Evolutionary conservation across 768 basidiomycete species (phyloP).

Genomic region (Amanita subjunquillea): DNA sequence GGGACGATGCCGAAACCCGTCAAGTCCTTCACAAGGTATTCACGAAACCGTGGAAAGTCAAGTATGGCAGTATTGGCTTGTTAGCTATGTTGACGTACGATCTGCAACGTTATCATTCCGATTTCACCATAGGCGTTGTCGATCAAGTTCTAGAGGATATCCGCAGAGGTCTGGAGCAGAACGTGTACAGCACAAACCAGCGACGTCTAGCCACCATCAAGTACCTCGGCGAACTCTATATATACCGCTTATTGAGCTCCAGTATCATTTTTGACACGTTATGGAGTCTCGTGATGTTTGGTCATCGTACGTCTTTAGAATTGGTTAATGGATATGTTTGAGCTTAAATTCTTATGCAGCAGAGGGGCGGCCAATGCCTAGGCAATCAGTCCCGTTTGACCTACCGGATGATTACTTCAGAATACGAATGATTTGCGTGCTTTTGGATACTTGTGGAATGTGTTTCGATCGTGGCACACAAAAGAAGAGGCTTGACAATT

Average conservation of each 20-base stretch:
- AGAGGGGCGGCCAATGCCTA: conserved; percentile 81
- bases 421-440: conserved; percentile 78
- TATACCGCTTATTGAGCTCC: conserved; percentile 86
- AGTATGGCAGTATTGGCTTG: conserved; percentile 79
- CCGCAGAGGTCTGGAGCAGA: conserved; percentile 84
- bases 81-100: conserved; percentile 95
- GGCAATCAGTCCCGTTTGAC: conserved; percentile 66
- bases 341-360: conserved; percentile 34
- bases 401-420: conserved; percentile 97
- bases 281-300: conserved; percentile 93
- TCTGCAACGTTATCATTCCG: conserved; percentile 84
- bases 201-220: conserved; percentile 85
- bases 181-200: conserved; percentile 92
- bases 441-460: conserved; percentile 94
- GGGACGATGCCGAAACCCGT: conserved; percentile 68
- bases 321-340: neutral
- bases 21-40: conserved; percentile 77
- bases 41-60: conserved; percentile 98
- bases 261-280: conserved; percentile 86
- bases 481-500: conserved; percentile 88
- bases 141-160: conserved; percentile 95
- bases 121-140: conserved; percentile 79
- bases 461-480: conserved; percentile 94
- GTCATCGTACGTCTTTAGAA: conserved; percentile 64
- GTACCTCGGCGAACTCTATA: conserved; percentile 95